Percentiles rank a stretch among this genome's conserved stretches.
phyloP scores from a whole-genome alignment of 805 yeast genomes.

The Ogataea henricii region DNA sequence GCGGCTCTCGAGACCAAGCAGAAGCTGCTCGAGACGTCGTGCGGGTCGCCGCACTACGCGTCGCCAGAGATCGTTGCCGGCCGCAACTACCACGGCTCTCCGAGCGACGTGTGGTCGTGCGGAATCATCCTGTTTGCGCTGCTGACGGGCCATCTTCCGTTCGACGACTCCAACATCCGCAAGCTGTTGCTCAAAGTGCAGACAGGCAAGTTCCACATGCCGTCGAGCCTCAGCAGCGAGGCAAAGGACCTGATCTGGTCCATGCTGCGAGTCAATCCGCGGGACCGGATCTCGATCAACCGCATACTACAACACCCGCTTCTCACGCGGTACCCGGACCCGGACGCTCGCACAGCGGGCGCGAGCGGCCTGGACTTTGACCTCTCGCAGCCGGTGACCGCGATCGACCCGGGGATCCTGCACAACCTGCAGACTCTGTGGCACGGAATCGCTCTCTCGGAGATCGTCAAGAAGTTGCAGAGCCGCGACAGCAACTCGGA shows the following conservation, averaged over 20 bases:
- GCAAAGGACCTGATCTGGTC: constrained; percentile 66
- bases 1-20: constrained; percentile 89
- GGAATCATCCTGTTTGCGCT: constrained; percentile 81
- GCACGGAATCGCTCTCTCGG: constrained; percentile 50
- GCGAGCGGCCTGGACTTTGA: constrained; percentile 25
- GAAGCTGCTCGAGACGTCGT: constrained; percentile 84
- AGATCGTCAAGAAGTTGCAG: constrained; percentile 32
- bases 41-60: constrained; percentile 99
- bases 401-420: constrained; percentile 52
- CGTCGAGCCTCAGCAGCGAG: constrained; percentile 58
- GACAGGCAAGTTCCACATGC: constrained; percentile 74
- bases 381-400: constrained; percentile 25
- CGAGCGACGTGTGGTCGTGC: constrained; percentile 88
- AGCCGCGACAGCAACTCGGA: constrained; percentile 32
- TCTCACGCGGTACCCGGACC: constrained; percentile 51
- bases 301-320: constrained; percentile 63
- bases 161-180: constrained; percentile 80
- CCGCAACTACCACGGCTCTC: constrained; percentile 76
- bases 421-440: constrained; percentile 57
- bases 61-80: constrained; percentile 88
- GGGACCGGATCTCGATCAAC: constrained; percentile 66
- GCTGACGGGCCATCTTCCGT: constrained; percentile 78
- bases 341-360: constrained; percentile 28
- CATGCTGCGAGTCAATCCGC: constrained; percentile 73
- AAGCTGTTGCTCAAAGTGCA: constrained; percentile 72